Percentiles rank a stretch among this genome's conserved stretches.
Evolutionary conservation across 2,329 filamentous ascomycete genomes (phyloP).

Genomic region (Penicillium oxalicum): DNA sequence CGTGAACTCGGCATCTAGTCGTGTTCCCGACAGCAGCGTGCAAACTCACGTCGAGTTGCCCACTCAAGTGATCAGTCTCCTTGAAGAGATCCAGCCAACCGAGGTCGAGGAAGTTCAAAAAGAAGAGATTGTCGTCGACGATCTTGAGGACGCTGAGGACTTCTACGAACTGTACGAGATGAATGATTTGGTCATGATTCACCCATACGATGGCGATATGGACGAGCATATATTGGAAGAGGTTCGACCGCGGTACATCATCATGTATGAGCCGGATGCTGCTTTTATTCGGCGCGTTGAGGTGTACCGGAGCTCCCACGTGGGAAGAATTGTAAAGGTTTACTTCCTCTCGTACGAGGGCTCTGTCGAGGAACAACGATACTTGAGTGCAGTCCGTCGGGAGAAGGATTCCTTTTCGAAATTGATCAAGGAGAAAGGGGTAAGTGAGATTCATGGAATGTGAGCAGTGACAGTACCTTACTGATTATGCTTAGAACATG

Average conservation of each 20-base stretch:
- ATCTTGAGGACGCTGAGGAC: conserved; percentile 84
- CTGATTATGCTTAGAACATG: conserved; percentile 56
- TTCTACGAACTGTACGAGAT: conserved; percentile 89
- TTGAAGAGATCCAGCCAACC: conserved; percentile 76
- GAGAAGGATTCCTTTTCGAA: conserved; percentile 96
- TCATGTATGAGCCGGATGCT: conserved; percentile 97
- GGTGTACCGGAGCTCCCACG: conserved; percentile 92
- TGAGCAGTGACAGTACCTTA: not conserved
- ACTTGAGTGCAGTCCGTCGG: conserved; percentile 79
- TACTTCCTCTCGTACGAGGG: conserved; percentile 97
- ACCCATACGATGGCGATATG: conserved; percentile 91
- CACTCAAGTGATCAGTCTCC: conserved; percentile 70
- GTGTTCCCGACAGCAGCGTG: conserved; percentile 68
- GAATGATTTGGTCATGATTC: conserved; percentile 79
- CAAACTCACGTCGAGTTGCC: conserved; percentile 72
- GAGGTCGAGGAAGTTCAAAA: conserved; percentile 71
- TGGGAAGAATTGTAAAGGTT: conserved; percentile 78
- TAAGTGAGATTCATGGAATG: conserved; percentile 24
- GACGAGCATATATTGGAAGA: conserved; percentile 97
- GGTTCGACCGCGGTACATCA: conserved; percentile 83
- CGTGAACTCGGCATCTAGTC: conserved; percentile 51
- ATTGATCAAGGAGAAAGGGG: conserved; percentile 84
- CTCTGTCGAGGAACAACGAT: conserved; percentile 92
- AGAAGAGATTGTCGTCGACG: conserved; percentile 61
- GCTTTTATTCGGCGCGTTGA: conserved; percentile 92